Conservation (phyloP, 2,329 filamentous ascomycete genomes). For the Colletotrichum neosansevieriae region DNA sequence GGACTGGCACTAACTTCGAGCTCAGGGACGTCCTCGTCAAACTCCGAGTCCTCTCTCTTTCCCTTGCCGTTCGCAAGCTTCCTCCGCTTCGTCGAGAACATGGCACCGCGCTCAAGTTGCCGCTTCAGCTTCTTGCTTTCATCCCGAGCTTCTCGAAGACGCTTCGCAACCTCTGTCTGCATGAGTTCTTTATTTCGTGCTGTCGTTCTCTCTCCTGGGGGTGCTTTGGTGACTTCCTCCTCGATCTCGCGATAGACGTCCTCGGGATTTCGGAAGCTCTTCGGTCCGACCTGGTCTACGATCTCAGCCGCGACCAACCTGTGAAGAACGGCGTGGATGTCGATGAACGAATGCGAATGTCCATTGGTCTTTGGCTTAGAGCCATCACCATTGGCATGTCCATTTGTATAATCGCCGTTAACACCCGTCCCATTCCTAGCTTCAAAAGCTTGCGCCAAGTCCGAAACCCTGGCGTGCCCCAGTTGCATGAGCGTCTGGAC, state of each 20-base stretch:
- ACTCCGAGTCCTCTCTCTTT: conserved; percentile 49
- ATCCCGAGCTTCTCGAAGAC: conserved; percentile 65
- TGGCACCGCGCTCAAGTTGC: conserved; percentile 59
- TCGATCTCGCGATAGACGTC: conserved; percentile 74
- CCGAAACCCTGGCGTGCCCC: conserved; percentile 80
- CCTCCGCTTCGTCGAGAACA: conserved; percentile 61
- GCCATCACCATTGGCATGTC: conserved; percentile 46
- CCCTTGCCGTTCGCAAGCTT: conserved; percentile 64
- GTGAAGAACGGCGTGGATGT: conserved; percentile 64
- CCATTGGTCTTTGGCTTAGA: conserved; percentile 52
- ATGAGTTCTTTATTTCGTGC: conserved; percentile 76
- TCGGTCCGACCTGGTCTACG: conserved; percentile 71
- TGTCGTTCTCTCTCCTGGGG: conserved; percentile 52
- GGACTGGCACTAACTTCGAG: conserved; percentile 62
- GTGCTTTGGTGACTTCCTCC: conserved; percentile 67
- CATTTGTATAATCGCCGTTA: conserved; percentile 44
- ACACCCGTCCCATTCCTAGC: conserved; percentile 11
- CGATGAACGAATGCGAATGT: conserved; percentile 55
- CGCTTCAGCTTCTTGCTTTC: conserved; percentile 65
- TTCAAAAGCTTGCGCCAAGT: conserved; percentile 75
- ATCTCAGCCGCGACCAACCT: conserved; percentile 74
- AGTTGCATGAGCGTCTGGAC: conserved; percentile 80
- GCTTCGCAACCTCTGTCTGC: conserved; percentile 65
- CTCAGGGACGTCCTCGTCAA: conserved; percentile 57
- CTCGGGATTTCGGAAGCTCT: conserved; percentile 70